Evolutionary conservation across 768 basidiomycete species (phyloP).

Genomic region (Pulveroboletus sp.): DNA sequence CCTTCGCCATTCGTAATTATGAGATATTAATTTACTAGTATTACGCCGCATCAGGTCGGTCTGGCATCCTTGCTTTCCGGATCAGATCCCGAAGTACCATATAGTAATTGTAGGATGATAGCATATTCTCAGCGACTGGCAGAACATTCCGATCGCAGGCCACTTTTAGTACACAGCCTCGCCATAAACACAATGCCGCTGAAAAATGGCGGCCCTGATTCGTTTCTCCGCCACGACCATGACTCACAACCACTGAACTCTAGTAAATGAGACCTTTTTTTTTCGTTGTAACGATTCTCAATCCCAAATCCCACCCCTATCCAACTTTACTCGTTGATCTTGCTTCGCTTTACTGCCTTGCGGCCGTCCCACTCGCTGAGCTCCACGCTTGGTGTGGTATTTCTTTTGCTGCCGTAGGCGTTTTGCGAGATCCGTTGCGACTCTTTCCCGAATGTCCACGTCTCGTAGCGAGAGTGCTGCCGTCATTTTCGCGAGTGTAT

Average conservation of each 20-base stretch:
- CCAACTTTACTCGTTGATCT: slow-evolving; percentile 61
- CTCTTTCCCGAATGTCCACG: slow-evolving; percentile 51
- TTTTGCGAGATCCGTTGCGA: slow-evolving; percentile 58
- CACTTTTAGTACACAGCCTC: slow-evolving; percentile 8
- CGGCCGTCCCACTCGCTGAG: slow-evolving; percentile 58
- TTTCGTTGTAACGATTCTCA: slow-evolving; percentile 32
- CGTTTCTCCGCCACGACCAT: slow-evolving; percentile 6
- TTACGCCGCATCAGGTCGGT: not conserved
- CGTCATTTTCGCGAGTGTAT: slow-evolving; percentile 40
- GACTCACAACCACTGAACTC: slow-evolving; percentile 2
- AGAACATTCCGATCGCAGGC: slow-evolving; percentile 5
- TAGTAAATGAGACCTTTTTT: slow-evolving; percentile 6
- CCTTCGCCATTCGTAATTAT: slow-evolving; percentile 7
- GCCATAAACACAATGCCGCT: not conserved
- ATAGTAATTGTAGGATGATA: slow-evolving; percentile 22
- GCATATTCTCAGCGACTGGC: slow-evolving; percentile 2
- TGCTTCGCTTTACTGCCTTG: slow-evolving; percentile 86
- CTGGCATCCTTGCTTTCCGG: not conserved
- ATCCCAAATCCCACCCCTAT: slow-evolving; percentile 59
- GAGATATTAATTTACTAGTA: not conserved
- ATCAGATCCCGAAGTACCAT: slow-evolving; percentile 2
- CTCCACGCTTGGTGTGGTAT: slow-evolving; percentile 72
- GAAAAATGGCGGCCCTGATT: slow-evolving; percentile 1
- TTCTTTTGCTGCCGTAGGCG: slow-evolving; percentile 65
- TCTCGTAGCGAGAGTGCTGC: slow-evolving; percentile 37